Base-by-base conservation (phyloP, 2,329 filamentous ascomycete species). In the Penicillium sp. region DNA sequence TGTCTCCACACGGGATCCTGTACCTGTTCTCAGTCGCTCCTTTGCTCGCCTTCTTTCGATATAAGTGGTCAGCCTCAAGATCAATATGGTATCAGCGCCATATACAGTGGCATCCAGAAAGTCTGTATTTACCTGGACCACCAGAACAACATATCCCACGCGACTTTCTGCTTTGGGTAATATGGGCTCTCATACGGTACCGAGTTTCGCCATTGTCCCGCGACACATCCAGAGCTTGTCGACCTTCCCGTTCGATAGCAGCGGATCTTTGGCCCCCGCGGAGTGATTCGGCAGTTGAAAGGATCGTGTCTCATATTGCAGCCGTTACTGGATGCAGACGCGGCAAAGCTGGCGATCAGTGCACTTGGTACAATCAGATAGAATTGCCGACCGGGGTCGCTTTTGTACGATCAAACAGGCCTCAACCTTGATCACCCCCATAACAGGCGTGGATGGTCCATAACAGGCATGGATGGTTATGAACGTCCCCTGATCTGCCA, bases 401-500 rank as follows among this genome's bases (percentile, higher is more conserved):
- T 72, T 61, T 75, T 73, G 74, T 79, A 51, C 77, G 78, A 46
- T 74, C 66, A 51, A 79, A 81, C 75, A 1, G 75, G 71, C 14
- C 78, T 68, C 69, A 71, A 0, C 77, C 77, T 24, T 64, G 50
- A 23, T 57, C 56, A 56, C 0, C 71, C 78, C 77, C 80, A 82
- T 6, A 83, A 66, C 23, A 82, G 56, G 11, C 79, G 66, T 7
- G 77, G 76, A 36, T n/a, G n/a, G n/a, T n/a, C 77, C 80, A 82
- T 6, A 83, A 66, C 23, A 82, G 56, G 11, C 79, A 66, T 7
- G 77, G 76, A 82, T 69, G 0, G 75, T 79, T 55, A 82, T 74
- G 71, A 77, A 82, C 0, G 77, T 77, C 5, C 79, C 77, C 56
- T 81, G 77, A 61, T 83, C 79, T 1, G 79, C 79, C 14, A 83